Base-by-base conservation (phyloP, 2,329 filamentous ascomycete genomes). In the Stemphylium lycopersici region DNA sequence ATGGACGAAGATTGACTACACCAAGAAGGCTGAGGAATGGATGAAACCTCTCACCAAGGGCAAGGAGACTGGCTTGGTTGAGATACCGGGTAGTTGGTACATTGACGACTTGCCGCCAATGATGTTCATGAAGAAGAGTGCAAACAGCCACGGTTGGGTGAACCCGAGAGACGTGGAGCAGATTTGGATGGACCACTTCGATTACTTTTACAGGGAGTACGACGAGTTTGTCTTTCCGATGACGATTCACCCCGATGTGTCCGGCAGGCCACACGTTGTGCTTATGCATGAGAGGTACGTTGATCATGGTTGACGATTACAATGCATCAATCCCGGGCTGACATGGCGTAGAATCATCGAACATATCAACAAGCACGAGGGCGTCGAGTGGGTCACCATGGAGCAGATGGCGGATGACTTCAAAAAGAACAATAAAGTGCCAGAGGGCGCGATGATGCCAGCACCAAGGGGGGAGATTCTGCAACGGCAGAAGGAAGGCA, bases 191-290 rank as follows among this genome's bases (percentile, higher is more conserved):
- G 84, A 88, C 55, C 85, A 88, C 59, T 89, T 89, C 55, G 82
- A 87, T 63, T 91, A 90, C 73, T 90, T 89, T 66, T 91, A 91
- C 70, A 80, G 88, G 24, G 87, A 91, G 71, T 88, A 90, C 58
- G 88, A 91, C 62, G 87, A 90, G 62, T 91, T 91, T 58, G 83
- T 90, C 47, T 91, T 91, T 63, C 88, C 89, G 0, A 88, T 91
- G 73, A 91, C 89, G 0, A 87, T 91, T 32, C 89, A 91, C 71
- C 89, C 89, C 0, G 89, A 91, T 63, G 72, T 74, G 6, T 65
- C 58, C 26, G 89, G 89, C 0, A 80, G 87, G 15, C 89, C 89
- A 0, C 89, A 91, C 72, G 89, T 86, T 0, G 64, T 91, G 24
- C 76, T 90, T 6, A 90, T 91, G 88, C 87, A 90, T 59, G 87